phyloP scores from a whole-genome alignment of 352 stramenopile species.

The Globisporangium megalacanthum region DNA sequence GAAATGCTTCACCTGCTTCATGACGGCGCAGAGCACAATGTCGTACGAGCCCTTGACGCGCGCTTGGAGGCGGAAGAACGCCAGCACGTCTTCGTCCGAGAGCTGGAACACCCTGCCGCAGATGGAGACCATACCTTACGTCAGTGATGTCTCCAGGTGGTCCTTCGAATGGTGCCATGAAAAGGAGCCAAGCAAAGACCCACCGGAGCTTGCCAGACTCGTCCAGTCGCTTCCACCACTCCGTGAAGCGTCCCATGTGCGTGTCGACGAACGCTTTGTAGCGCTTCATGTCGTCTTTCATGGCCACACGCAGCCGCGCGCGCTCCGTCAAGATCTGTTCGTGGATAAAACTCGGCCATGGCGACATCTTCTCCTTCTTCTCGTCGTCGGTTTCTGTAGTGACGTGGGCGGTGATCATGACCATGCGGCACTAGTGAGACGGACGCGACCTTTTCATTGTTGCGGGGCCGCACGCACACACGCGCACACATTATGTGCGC shows the following conservation, averaged over 20 bases:
- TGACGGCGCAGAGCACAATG: conserved; percentile 86
- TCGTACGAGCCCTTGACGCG: conserved; percentile 90
- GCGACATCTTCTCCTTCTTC: conserved; percentile 84
- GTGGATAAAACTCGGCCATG: conserved; percentile 86
- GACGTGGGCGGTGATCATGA: neutral
- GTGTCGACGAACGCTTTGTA: conserved; percentile 57
- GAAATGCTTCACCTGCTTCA: conserved; percentile 93
- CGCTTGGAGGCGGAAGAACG: conserved; percentile 75
- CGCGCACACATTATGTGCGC: neutral
- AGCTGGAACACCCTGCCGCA: conserved; percentile 76
- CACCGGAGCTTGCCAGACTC: conserved; percentile 40
- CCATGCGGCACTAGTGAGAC: neutral
- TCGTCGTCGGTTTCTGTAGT: conserved; percentile 87
- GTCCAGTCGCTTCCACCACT: conserved; percentile 55
- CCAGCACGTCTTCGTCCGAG: conserved; percentile 75
- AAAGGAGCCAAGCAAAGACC: neutral
- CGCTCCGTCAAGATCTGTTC: conserved; percentile 91
- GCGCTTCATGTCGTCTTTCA: conserved; percentile 71
- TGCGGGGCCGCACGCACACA: neutral
- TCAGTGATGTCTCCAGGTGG: neutral
- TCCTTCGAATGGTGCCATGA: neutral
- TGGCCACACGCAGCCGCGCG: conserved; percentile 75
- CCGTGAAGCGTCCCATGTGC: conserved; percentile 59
- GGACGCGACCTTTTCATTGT: neutral
- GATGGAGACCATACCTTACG: no score